Evolutionary conservation across 129 eudicot species (phyloP).

Genomic region (Lonicera japonica): DNA sequence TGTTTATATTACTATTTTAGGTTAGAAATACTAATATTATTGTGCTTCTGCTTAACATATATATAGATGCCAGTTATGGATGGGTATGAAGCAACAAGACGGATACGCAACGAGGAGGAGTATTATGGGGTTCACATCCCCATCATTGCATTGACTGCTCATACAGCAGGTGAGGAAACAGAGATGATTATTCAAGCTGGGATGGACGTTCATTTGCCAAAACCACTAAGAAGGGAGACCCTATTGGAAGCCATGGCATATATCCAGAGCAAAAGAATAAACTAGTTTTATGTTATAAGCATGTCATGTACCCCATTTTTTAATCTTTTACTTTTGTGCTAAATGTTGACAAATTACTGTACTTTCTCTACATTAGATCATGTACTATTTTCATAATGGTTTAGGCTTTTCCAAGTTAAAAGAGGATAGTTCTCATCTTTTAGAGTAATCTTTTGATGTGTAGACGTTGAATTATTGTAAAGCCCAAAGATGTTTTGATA

Average conservation of each 20-base stretch:
- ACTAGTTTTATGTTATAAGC: too few relatives aligned
- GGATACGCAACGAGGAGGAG: constrained; percentile 36
- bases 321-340: too few relatives aligned
- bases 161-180: constrained; percentile 16
- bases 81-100: constrained; percentile 44
- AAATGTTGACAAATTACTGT: too few relatives aligned
- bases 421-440: too few relatives aligned
- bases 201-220: constrained; percentile 31
- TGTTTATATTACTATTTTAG: neutral
- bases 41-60: neutral
- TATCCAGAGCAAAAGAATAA: constrained; percentile 8
- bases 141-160: constrained; percentile 49
- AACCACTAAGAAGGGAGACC: constrained; percentile 25
- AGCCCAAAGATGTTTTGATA: too few relatives aligned
- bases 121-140: constrained; percentile 37
- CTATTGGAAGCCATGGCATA: constrained; percentile 22
- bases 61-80: constrained; percentile 41
- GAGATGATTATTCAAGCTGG: constrained; percentile 15
- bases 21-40: neutral
- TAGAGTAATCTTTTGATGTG: too few relatives aligned
- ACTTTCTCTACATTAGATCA: too few relatives aligned
- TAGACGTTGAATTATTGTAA: too few relatives aligned
- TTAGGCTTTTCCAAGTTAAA: too few relatives aligned
- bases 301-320: too few relatives aligned
- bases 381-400: too few relatives aligned